Evolutionary conservation across 2,329 filamentous ascomycete genomes (phyloP), one percentile per base, ranked within the genome.

Genomic region (Colletotrichum limetticola): DNA sequence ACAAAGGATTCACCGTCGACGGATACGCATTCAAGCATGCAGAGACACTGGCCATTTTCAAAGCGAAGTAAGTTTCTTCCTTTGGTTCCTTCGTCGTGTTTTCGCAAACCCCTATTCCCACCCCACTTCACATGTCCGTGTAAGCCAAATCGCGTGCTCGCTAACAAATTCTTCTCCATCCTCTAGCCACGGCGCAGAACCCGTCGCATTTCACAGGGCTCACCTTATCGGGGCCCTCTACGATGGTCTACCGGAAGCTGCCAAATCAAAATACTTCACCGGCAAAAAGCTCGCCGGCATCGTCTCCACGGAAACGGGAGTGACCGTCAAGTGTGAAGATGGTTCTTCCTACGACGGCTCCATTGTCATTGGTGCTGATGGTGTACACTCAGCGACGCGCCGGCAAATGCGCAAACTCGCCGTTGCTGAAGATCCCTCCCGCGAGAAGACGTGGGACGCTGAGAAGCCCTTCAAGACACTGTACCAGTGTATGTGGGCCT

Each of bases 281-380:
- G 75, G 76, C 46, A 80, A 79, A 62, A 77, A 77, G 32, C 71
- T 82, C 1, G 62, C 69, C 28, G 70, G 75, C 14, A 77, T 78
- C 68, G 67, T 75, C 5, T 68, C 77, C 5, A 69, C 72, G 2
- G 62, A 74, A 12, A 66, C 76, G 14, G 78, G 77, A 1, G 80
- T 81, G 1, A 73, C 69, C 3, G 80, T 83, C 11, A 74, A 73
- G 12, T 82, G 80, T 42, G 76, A 74, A 3, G 82, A 85, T 68
- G 83, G 83, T 5, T 77, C 77, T 0, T 58, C 75, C 1, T 80
- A 81, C 71, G 26, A 74, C 0, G 84, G 82, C 0, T 77, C 82
- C 71, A 75, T 86, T n/a, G 69, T 84, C 5, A 77, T 86, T 24
- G 85, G 84, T 8, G 82, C 83, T 14, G 85, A 86, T 68, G 85